Conservation (phyloP, 768 basidiomycete species). For the Hortiboletus flavorubellus region DNA sequence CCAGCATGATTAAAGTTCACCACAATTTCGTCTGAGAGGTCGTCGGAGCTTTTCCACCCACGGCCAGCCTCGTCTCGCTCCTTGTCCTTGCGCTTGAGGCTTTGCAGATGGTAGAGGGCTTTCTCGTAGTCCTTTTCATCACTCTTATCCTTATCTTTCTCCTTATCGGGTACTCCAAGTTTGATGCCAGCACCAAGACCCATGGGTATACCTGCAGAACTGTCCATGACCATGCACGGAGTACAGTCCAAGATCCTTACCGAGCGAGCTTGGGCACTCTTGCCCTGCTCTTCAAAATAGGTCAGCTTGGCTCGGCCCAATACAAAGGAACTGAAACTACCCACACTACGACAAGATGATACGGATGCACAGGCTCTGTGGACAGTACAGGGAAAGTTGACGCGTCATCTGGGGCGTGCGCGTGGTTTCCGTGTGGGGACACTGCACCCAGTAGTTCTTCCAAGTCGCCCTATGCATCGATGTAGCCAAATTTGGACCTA, state of each 20-base stretch:
- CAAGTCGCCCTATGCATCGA: slow-evolving; percentile 58
- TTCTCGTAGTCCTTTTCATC: slow-evolving; percentile 34
- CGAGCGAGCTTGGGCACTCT: slow-evolving; percentile 80
- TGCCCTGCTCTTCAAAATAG: slow-evolving; percentile 56
- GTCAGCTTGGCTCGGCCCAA: slow-evolving; percentile 4
- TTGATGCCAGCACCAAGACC: slow-evolving; percentile 77
- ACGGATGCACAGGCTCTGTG: slow-evolving; percentile 57
- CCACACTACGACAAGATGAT: slow-evolving; percentile 77
- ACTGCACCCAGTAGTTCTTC: slow-evolving; percentile 68
- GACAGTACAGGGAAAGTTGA: slow-evolving; percentile 46
- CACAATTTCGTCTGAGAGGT: slow-evolving; percentile 33
- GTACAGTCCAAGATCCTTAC: slow-evolving; percentile 30
- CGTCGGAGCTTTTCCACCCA: slow-evolving; percentile 36
- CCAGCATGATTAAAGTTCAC: slow-evolving; percentile 40
- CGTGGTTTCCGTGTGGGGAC: slow-evolving; percentile 36
- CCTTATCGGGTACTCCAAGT: slow-evolving; percentile 51
- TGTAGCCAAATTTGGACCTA: slow-evolving; percentile 2
- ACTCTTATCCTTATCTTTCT: slow-evolving; percentile 32
- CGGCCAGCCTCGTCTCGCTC: slow-evolving; percentile 34
- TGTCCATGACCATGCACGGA: background rate
- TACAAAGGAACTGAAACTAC: slow-evolving; percentile 23
- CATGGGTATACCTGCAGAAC: slow-evolving; percentile 62
- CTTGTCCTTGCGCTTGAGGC: slow-evolving; percentile 36
- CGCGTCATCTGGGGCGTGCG: slow-evolving; percentile 21
- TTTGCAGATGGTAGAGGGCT: slow-evolving; percentile 22